Conservation (phyloP, 2,329 filamentous ascomycete species). For the Talaromyces funiculosus region DNA sequence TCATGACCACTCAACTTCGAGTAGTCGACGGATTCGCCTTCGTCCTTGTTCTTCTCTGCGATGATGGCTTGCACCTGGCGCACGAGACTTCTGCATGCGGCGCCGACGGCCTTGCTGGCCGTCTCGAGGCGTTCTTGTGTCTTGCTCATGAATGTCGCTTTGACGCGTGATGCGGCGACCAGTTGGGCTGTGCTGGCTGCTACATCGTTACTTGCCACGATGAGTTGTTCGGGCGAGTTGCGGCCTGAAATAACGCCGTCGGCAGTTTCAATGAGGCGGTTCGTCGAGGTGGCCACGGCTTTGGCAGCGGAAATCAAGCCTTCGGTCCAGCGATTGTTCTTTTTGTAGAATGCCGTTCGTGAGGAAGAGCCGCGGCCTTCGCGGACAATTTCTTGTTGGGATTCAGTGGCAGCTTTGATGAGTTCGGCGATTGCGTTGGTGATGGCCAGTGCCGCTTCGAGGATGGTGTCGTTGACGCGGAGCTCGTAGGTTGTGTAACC, state of each 20-base stretch:
- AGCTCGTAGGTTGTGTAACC: constrained; percentile 95
- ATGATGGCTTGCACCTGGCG: constrained; percentile 94
- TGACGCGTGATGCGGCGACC: constrained; percentile 90
- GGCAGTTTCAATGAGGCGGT: constrained; percentile 94
- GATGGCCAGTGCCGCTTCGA: constrained; percentile 87
- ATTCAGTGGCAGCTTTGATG: constrained; percentile 88
- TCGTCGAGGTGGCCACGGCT: constrained; percentile 87
- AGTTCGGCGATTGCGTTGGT: constrained; percentile 90
- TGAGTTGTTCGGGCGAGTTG: constrained; percentile 93
- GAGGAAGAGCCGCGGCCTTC: constrained; percentile 84
- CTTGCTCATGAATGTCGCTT: constrained; percentile 97
- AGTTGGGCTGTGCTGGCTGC: constrained; percentile 94
- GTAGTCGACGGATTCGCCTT: constrained; percentile 78
- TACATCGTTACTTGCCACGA: constrained; percentile 95
- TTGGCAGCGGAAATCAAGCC: constrained; percentile 96
- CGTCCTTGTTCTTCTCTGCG: constrained; percentile 73
- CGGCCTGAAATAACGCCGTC: constrained; percentile 89
- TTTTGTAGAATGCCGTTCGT: constrained; percentile 96
- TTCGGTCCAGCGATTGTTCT: constrained; percentile 99
- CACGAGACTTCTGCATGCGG: constrained; percentile 79
- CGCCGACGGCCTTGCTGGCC: constrained; percentile 87
- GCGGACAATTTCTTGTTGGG: constrained; percentile 93
- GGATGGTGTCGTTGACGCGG: constrained; percentile 89
- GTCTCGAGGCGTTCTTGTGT: constrained; percentile 86
- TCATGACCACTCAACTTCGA: constrained; percentile 82